Evolutionary conservation across 495 filamentous ascomycete genomes (phyloP).

Genomic region (Aspergillus bertholletiae): DNA sequence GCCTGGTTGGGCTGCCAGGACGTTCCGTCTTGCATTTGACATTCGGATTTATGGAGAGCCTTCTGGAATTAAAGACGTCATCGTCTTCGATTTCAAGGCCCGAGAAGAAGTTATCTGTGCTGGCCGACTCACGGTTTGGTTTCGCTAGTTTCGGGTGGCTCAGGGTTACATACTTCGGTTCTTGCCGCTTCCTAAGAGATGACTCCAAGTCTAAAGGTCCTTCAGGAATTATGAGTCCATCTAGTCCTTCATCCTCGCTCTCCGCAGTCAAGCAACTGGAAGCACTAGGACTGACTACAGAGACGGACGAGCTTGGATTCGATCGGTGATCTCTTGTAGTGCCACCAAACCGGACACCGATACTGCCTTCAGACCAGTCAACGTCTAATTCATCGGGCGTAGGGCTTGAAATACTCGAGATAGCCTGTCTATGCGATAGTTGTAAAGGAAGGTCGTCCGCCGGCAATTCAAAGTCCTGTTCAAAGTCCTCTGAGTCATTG

Average conservation of each 20-base stretch:
- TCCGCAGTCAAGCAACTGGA: constrained; percentile 88
- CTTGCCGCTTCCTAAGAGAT: constrained; percentile 66
- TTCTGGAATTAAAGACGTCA: constrained; percentile 73
- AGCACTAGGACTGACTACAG: constrained; percentile 84
- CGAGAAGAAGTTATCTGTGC: constrained; percentile 80
- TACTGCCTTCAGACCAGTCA: constrained; percentile 88
- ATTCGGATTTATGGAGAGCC: constrained; percentile 87
- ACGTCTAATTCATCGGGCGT: constrained; percentile 71
- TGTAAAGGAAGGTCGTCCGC: constrained; percentile 51
- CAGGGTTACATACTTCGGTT: constrained; percentile 44
- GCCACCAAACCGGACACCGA: constrained; percentile 83
- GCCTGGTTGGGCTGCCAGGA: constrained; percentile 65
- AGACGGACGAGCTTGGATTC: constrained; percentile 78
- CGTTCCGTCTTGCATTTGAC: constrained; percentile 75
- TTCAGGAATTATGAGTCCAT: constrained; percentile 78
- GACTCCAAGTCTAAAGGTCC: constrained; percentile 79
- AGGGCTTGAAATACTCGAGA: constrained; percentile 53
- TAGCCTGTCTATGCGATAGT: constrained; percentile 56
- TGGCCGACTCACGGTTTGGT: constrained; percentile 23
- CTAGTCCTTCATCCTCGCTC: constrained; percentile 88
- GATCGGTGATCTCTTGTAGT: constrained; percentile 74
- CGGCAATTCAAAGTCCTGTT: constrained; percentile 75
- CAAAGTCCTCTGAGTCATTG: constrained; percentile 62
- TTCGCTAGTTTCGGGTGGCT: constrained; percentile 27
- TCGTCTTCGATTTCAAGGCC: constrained; percentile 85